Conservation (phyloP, 306 rosid species). For the Lagenaria siceraria region DNA sequence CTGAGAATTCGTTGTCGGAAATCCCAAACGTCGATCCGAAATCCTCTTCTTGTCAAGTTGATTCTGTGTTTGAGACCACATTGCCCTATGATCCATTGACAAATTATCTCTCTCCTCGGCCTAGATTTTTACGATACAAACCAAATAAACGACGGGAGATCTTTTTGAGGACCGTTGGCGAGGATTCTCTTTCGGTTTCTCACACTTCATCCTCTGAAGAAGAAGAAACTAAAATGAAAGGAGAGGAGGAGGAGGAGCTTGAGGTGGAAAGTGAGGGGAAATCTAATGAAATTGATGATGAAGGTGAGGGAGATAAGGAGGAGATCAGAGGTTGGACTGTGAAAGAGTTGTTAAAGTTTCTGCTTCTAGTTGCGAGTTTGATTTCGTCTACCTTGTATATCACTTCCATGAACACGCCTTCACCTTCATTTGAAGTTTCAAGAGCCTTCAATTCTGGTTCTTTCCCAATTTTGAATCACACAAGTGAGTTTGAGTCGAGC, state of each 20-base stretch:
- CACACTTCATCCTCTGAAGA: neutral
- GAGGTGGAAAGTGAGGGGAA: conserved; percentile 14
- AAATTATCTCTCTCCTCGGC: conserved; percentile 36
- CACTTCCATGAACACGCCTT: conserved; percentile 11
- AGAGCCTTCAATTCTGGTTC: neutral
- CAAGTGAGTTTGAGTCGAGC: conserved; percentile 6
- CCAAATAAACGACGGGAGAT: conserved; percentile 23
- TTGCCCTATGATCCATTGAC: conserved; percentile 30
- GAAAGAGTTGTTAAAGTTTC: conserved; percentile 14
- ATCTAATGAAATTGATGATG: conserved; percentile 5
- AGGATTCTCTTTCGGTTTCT: conserved; percentile 10
- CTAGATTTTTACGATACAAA: conserved; percentile 30
- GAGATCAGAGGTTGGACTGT: conserved; percentile 12
- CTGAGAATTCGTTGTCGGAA: conserved; percentile 5
- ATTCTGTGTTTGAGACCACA: neutral
- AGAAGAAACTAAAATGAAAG: neutral
- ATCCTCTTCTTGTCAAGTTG: too few species aligned
- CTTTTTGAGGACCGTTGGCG: neutral
- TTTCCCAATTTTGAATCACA: conserved; percentile 10
- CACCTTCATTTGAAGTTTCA: neutral
- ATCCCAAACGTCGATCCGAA: neutral
- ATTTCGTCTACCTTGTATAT: conserved; percentile 11
- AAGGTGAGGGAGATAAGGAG: conserved; percentile 4
- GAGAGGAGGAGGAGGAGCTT: conserved; percentile 14
- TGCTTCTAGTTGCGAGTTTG: conserved; percentile 8